Base-by-base conservation (phyloP, 139 green algal species). In the Chlamydomonas sphaeroides region DNA sequence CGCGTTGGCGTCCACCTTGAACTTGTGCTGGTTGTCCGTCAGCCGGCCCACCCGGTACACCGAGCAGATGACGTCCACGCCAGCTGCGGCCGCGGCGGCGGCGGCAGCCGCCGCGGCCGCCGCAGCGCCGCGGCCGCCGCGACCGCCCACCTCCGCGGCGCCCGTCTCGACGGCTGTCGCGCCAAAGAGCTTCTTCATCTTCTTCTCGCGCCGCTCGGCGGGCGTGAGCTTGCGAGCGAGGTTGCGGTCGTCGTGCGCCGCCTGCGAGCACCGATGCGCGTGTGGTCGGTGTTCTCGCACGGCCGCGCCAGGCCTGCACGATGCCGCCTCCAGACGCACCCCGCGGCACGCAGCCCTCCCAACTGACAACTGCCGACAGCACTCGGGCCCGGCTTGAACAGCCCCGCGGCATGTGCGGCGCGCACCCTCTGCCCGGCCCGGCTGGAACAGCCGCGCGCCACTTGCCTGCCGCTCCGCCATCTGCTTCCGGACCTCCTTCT, bases 241-340 rank as follows among this genome's bases (percentile, higher is more conserved):
- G 89, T 99, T 99, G 63, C 97, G 90, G 86, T 99, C 97, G 28
- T 98, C 94, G 88, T 99, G 97, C 14, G 96, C 96, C 67, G 91
- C 61, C 79, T 93, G 65, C 5, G 83, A 65, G 30, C n/a, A n/a
- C n/a, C n/a, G n/a, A n/a, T n/a, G n/a, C n/a, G n/a, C n/a, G n/a
- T n/a, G n/a, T n/a, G n/a, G n/a, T n/a, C n/a, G n/a, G n/a, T n/a
- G n/a, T n/a, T n/a, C n/a, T n/a, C n/a, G n/a, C n/a, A n/a, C n/a
- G n/a, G n/a, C n/a, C n/a, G n/a, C n/a, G n/a, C n/a, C n/a, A n/a
- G n/a, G n/a, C n/a, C n/a, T n/a, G n/a, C n/a, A n/a, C n/a, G n/a
- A n/a, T n/a, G n/a, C n/a, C n/a, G n/a, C n/a, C n/a, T n/a, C n/a
- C n/a, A n/a, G n/a, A n/a, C n/a, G n/a, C n/a, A n/a, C n/a, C n/a